Base-by-base conservation (phyloP, 805 yeast genomes). In the Priceomyces haplophilus region DNA sequence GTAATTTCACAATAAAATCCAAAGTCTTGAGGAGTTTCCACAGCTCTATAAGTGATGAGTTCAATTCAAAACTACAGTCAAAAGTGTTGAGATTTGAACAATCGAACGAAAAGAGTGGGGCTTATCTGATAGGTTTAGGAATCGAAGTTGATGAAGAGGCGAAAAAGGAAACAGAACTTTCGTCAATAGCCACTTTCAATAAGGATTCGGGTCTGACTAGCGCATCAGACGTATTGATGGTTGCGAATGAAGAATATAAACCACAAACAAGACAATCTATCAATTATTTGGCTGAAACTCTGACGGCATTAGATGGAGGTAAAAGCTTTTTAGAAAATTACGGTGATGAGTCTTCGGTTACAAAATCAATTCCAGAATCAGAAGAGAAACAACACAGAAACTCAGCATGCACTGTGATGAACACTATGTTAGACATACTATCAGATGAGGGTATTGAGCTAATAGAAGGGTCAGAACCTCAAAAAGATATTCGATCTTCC, bases 401-500 rank as follows among this genome's bases (percentile, higher is more conserved):
- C 29, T 64, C 70, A 0, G 56, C 64, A 3, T 48, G 50, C 23
- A 65, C 63, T 40, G 62, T 65, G 64, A 63, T 65, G 68, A 42
- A 50, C 4, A 51, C 59, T 0, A 47, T 65, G 34, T 58, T 56
- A 4, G 41, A 38, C 11, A 34, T 58, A 8, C 58, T 54, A 33
- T 16, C 39, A 7, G 41, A 41, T n/a, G 38, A 43, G 12, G 23
- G 31, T 7, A 12, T 40, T 3, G 25, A 5, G 20, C 11, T 10
- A 31, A 13, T n/a, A n/a, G n/a, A n/a, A n/a, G n/a, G n/a, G n/a
- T n/a, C 13, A 40, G 42, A 11, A 19, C 25, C 7, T 27, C n/a
- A 12, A 12, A 15, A 27, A 27, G n/a, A 10, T 27, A 12, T 27
- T 11, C 5, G 5, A 15, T 27, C 11, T 11, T 27, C 31, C 7